Percentiles rank a stretch among this genome's conserved stretches.
phyloP scores from a whole-genome alignment of 2,329 filamentous ascomycete species.

The Emergomyces orientalis region DNA sequence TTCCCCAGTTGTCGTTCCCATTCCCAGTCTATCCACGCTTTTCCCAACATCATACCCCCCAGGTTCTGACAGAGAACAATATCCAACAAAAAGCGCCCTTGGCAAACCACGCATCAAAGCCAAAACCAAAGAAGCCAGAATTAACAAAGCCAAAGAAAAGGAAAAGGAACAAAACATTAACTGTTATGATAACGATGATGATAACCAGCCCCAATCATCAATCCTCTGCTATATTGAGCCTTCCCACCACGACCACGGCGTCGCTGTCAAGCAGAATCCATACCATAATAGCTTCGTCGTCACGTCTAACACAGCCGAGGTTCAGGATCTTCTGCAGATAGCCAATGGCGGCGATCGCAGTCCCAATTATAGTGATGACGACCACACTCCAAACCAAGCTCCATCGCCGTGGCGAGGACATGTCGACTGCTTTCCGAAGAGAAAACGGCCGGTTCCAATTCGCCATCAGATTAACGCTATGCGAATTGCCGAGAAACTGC shows the following conservation, averaged over 20 bases:
- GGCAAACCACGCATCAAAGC: conserved; percentile 1
- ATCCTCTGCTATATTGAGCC: conserved; percentile 21
- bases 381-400: background rate
- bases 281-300: conserved; percentile 24
- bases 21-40: conserved; percentile 9
- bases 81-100: background rate
- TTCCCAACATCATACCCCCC: background rate
- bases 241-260: conserved; percentile 25
- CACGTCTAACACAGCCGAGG: conserved; percentile 18
- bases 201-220: conserved; percentile 1
- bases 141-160: background rate
- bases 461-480: conserved; percentile 17
- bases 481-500: conserved; percentile 19
- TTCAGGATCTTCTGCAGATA: conserved; percentile 23
- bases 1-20: conserved; percentile 12
- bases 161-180: background rate
- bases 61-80: no score
- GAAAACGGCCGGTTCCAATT: conserved; percentile 19
- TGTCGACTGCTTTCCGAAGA: conserved; percentile 26
- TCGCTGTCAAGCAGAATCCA: conserved; percentile 24
- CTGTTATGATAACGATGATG: background rate
- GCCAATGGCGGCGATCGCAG: conserved; percentile 2
- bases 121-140: conserved; percentile 3
- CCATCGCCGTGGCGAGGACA: conserved; percentile 21
- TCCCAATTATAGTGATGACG: background rate